Percentiles rank a stretch among this genome's conserved stretches.
phyloP scores from a whole-genome alignment of 306 rosid genomes.

The Pachyrhizus erosus region DNA sequence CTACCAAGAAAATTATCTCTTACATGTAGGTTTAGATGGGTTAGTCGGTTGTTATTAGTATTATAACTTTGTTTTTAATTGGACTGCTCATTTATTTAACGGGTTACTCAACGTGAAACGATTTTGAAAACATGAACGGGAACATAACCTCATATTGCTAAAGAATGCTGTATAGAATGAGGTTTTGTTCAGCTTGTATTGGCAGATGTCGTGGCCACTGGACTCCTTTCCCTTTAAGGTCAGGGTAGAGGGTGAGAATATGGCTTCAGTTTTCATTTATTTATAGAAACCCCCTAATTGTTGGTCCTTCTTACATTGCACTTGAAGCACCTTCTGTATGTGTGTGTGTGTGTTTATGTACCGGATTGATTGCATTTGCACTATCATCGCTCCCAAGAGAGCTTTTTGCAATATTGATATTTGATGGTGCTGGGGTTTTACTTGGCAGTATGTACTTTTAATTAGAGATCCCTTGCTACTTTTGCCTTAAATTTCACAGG shows the following conservation, averaged over 20 bases:
- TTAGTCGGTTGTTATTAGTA: neutral
- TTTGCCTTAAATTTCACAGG: conserved; percentile 55
- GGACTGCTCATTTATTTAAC: neutral
- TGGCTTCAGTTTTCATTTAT: neutral
- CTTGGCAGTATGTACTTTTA: conserved; percentile 28
- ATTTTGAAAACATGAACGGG: neutral
- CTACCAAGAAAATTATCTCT: neutral
- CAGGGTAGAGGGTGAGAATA: neutral
- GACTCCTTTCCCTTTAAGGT: conserved; percentile 1
- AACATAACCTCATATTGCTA: too few species aligned
- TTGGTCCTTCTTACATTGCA: conserved; percentile 1
- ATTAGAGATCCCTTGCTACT: conserved; percentile 31
- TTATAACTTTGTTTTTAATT: neutral
- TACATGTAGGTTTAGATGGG: conserved; percentile 13
- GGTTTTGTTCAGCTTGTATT: conserved; percentile 26
- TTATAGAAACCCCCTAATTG: neutral
- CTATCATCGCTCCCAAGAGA: neutral
- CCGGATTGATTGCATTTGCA: conserved; percentile 5
- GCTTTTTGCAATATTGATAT: conserved; percentile 22
- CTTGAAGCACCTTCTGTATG: neutral
- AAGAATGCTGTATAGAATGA: too few species aligned
- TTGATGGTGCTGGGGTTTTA: conserved; percentile 31
- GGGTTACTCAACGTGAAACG: neutral
- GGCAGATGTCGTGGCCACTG: neutral
- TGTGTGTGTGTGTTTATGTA: neutral